Evolutionary conservation across 2,329 filamentous ascomycete species (phyloP).

Genomic region (Cordyceps javanica): DNA sequence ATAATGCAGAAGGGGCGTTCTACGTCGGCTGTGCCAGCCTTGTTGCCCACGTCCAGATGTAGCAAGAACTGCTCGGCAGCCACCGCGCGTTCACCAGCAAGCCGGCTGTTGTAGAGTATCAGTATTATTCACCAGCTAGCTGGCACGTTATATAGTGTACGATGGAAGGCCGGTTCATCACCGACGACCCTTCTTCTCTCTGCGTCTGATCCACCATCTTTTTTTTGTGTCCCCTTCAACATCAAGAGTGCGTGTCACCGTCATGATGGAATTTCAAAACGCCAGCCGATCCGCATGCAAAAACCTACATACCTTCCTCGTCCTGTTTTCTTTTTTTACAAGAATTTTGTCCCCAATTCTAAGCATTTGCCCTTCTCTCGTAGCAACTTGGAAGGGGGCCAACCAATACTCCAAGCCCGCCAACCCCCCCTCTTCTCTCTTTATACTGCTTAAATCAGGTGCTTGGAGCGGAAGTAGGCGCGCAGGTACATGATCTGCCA

Average conservation of each 20-base stretch:
- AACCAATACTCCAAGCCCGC: too few species aligned
- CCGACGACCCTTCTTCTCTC: neutral
- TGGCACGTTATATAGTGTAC: neutral
- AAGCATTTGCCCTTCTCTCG: neutral
- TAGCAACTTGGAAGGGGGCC: too few species aligned
- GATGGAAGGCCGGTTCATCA: neutral
- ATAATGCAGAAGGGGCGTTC: too few species aligned
- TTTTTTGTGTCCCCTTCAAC: neutral
- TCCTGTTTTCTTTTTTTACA: too few species aligned
- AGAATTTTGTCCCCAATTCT: too few species aligned
- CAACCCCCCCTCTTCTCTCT: too few species aligned
- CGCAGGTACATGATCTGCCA: conserved; percentile 98
- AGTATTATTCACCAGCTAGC: conserved; percentile 3
- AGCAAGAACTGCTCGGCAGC: too few species aligned
- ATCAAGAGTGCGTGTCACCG: neutral
- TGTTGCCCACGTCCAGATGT: too few species aligned
- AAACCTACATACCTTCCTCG: neutral
- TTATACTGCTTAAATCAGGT: conserved; percentile 27
- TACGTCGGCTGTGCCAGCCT: too few species aligned
- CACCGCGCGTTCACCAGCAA: neutral
- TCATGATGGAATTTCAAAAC: conserved; percentile 11
- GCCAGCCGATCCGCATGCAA: conserved; percentile 4
- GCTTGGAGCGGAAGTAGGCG: conserved; percentile 78
- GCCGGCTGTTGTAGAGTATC: neutral
- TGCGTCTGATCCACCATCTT: neutral